Evolutionary conservation across 78 protist species (phyloP), one percentile per base, ranked within the genome.

Genomic region (Chrysochromulina tobinii): DNA sequence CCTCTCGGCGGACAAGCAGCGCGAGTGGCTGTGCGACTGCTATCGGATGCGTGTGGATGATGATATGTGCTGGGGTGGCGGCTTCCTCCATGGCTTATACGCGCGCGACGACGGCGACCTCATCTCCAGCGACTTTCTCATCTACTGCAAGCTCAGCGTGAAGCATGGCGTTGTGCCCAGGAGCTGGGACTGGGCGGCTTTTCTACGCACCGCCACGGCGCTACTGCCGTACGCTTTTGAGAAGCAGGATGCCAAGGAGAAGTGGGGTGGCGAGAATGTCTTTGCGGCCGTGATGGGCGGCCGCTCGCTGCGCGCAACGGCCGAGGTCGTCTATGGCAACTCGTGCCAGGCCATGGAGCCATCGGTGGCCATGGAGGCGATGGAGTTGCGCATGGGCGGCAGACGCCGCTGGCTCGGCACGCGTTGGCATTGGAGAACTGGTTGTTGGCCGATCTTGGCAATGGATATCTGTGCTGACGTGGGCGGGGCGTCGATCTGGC

Each of bases 11-110:
- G 81, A 11, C 18, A 9, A 1, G 57, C 81, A 48, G 57, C 11
- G 48, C 81, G 81, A 73, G 81, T 73, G 81, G 81, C 54, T 73
- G 27, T 0, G 3, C 81, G 81, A 73, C 54, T 73, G 81, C 81
- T 73, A 73, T 1, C 53, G 81, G 11, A 9, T 73, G 55, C 53
- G 81, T 21, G 17, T 73, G 55, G 81, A 73, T 21, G 81, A 73
- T 21, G 81, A 73, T 55, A 15, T 15, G 57, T 3, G 12, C 23
- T 73, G 79, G 79, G 21, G 20, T 21, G 81, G 55, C 50, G 55
- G 81, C 81, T 9, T 1, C 25, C 55, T 48, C 57, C 81, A 73
- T 48, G 81, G 55, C 11, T 55, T 73, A 53, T 48, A 73, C 81
- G 81, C 20, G 25, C 7, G 15, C 25, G 21, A 14, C 23, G 17